Percentiles rank a stretch among this genome's conserved stretches.
phyloP scores from a whole-genome alignment of 2,329 filamentous ascomycete species.

The Xylaria polymorpha region DNA sequence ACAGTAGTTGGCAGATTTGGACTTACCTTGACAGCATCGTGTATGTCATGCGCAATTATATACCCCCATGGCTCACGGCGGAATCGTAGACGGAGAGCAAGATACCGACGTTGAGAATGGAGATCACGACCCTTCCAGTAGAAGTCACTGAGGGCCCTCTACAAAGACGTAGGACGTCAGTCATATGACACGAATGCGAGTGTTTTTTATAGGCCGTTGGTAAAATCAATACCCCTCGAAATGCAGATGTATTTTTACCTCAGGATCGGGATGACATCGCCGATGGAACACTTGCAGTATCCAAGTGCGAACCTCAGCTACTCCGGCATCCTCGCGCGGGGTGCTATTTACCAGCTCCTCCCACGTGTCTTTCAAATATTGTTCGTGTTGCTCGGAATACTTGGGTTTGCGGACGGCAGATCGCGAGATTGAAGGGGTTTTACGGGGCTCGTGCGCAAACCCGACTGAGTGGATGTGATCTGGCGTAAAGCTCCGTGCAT shows the following conservation, averaged over 20 bases:
- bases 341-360: constrained; percentile 41
- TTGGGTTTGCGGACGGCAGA: constrained; percentile 28
- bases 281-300: constrained; percentile 42
- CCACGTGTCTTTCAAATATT: constrained; percentile 37
- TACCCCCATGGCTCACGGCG: constrained; percentile 41
- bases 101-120: constrained; percentile 40
- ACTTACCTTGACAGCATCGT: constrained; percentile 41
- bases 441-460: constrained; percentile 24
- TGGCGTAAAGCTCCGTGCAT: neutral
- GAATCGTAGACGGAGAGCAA: constrained; percentile 41
- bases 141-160: constrained; percentile 34
- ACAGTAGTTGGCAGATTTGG: neutral
- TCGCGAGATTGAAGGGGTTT: neutral
- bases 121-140: constrained; percentile 43
- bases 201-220: neutral
- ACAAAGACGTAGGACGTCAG: neutral
- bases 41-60: constrained; percentile 44
- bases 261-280: constrained; percentile 42
- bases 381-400: constrained; percentile 33
- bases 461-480: constrained; percentile 26
- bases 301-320: constrained; percentile 42
- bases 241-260: constrained; percentile 28
- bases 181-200: neutral
- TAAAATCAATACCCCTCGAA: neutral
- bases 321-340: constrained; percentile 39